Base-by-base conservation (phyloP, 2,329 filamentous ascomycete genomes). In the Domatiomyces globalis region DNA sequence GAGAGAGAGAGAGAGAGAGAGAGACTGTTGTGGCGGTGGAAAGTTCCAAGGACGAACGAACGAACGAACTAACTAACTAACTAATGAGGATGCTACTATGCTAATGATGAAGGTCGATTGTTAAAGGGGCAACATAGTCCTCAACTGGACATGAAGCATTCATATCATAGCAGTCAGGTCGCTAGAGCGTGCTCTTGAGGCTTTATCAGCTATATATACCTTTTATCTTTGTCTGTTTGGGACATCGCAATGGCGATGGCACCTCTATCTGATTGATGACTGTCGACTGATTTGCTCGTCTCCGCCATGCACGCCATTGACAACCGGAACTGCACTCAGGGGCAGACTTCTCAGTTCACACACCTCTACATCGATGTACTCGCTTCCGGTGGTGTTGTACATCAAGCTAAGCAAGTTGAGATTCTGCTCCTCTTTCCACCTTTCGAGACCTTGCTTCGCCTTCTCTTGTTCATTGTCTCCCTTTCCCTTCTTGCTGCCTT, bases 321-420 rank as follows among this genome's bases (percentile, higher is more conserved):
- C 78, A 46, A 83, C 80, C 9, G 88, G 84, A 43, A 95, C 88
- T 6, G 87, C 88, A 61, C 84, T 89, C 0, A 88, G 85, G 48
- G 88, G 86, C 56, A 94, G 77, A 62, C 81, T 86, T 43, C 90
- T 92, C 64, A 90, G 82, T 70, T 98, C 92, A 2, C 88, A 95
- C 48, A 96, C 81, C 43, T 98, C 83, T 67, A 89, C 85, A 42
- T 86, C 83, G 58, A 96, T 82, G 63, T 87, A 89, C 61, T 87
- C 84, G 3, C 87, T 85, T 12, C 83, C 85, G 1, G 92, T 98
- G 46, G 90, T 86, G 66, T 98, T 92, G 64, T 94, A 95, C 68
- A 96, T 80, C 54, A 95, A 76, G 63, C 85, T 85, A 55, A 83
- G 69, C 42, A 84, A 70, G 63, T 83, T 79, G 52, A 84, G 65